Evolutionary conservation across 2,329 filamentous ascomycete species (phyloP).

Genomic region (Aspergillus ruber): DNA sequence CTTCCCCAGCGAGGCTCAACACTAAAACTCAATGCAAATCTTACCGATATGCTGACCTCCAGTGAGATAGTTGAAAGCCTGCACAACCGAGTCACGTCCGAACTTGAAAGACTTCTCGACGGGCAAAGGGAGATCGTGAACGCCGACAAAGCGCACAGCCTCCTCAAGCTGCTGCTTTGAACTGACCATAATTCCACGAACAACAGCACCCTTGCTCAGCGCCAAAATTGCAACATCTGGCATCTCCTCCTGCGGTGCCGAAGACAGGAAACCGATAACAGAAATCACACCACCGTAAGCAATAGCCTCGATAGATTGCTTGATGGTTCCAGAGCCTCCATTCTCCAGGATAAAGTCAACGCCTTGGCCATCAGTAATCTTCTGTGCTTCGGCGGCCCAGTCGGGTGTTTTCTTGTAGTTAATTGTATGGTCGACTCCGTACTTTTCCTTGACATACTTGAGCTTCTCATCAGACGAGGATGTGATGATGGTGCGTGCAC

Average conservation of each 20-base stretch:
- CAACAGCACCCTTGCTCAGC: constrained; percentile 20
- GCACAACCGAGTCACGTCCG: constrained; percentile 17
- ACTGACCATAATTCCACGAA: constrained; percentile 32
- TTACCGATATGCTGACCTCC: constrained; percentile 31
- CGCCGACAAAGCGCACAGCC: constrained; percentile 22
- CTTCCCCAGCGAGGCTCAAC: no score
- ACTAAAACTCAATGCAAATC: constrained; percentile 20
- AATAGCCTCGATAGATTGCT: constrained; percentile 40
- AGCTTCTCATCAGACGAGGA: constrained; percentile 37
- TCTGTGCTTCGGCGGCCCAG: constrained; percentile 36
- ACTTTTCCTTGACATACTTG: constrained; percentile 23
- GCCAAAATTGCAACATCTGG: constrained; percentile 6
- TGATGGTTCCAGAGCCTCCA: constrained; percentile 51
- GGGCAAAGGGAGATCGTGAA: constrained; percentile 18
- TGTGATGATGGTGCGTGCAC: constrained; percentile 40
- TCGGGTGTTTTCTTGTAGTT: constrained; percentile 27
- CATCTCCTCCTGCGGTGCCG: constrained; percentile 2
- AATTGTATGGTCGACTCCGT: constrained; percentile 37
- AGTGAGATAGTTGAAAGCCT: constrained; percentile 18
- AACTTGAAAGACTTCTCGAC: constrained; percentile 32
- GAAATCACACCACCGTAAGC: constrained; percentile 17
- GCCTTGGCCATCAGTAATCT: constrained; percentile 41
- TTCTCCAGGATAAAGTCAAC: constrained; percentile 56
- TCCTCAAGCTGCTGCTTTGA: constrained; percentile 33
- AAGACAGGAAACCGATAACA: constrained; percentile 8